Conservation (phyloP, 805 yeast species). For the Saccharomycopsis fodiens region DNA sequence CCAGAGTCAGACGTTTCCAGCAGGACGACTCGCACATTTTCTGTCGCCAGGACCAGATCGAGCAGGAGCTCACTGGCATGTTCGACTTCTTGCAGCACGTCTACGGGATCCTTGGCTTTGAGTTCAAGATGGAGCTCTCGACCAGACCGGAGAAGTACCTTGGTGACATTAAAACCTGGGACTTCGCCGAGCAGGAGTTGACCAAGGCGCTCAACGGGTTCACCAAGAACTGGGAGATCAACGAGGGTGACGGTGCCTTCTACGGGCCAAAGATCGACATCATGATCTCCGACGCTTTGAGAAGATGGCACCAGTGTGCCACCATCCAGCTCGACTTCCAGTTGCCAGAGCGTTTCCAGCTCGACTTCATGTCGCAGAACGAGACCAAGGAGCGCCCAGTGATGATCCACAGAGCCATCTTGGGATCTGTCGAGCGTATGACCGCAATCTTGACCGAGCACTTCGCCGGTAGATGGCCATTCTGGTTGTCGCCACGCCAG, state of each 20-base stretch:
- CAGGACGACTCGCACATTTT: slow-evolving; percentile 99
- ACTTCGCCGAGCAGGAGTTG: slow-evolving; percentile 79
- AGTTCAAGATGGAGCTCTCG: slow-evolving; percentile 92
- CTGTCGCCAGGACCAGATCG: slow-evolving; percentile 90
- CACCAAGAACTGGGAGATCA: slow-evolving; percentile 90
- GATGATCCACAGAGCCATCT: slow-evolving; percentile 98
- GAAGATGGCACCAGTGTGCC: slow-evolving; percentile 98
- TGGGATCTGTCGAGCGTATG: slow-evolving; percentile 99
- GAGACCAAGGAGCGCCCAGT: slow-evolving; percentile 67
- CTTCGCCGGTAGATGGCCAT: slow-evolving; percentile 99
- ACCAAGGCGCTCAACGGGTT: slow-evolving; percentile 75
- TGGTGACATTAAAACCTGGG: slow-evolving; percentile 93
- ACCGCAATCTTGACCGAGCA: slow-evolving; percentile 97
- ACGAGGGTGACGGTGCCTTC: slow-evolving; percentile 97
- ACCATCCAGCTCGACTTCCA: slow-evolving; percentile 99
- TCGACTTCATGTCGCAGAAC: slow-evolving; percentile 74
- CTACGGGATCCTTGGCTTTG: slow-evolving; percentile 90
- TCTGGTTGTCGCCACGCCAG: slow-evolving; percentile 99
- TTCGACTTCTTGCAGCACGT: slow-evolving; percentile 80
- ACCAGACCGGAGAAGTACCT: slow-evolving; percentile 96
- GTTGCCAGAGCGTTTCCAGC: slow-evolving; percentile 87
- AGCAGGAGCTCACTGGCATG: slow-evolving; percentile 70
- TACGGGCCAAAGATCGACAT: slow-evolving; percentile 96
- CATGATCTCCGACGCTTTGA: slow-evolving; percentile 87
- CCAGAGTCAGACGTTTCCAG: slow-evolving; percentile 98